phyloP scores from a whole-genome alignment of 371 early-diverging fungal genomes.

The Mucor plumbeus region DNA sequence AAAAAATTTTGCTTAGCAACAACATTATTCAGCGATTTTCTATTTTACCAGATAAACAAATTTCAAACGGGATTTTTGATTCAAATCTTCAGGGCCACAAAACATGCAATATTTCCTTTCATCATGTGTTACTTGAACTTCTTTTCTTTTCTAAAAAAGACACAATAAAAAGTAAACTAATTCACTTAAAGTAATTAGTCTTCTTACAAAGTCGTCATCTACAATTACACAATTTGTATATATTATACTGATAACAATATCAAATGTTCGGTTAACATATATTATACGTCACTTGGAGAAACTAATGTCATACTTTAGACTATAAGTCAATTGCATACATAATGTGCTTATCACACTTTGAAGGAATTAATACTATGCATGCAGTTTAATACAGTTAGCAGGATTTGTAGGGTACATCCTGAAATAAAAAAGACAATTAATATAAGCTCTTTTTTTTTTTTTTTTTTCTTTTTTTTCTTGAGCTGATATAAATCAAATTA shows the following conservation, averaged over 20 bases:
- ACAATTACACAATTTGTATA: not conserved
- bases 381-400: not conserved
- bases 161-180: not conserved
- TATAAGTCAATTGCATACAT: not conserved
- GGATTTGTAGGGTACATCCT: not conserved
- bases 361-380: not conserved
- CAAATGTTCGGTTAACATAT: not conserved
- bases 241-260: not conserved
- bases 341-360: not conserved
- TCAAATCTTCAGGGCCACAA: not conserved
- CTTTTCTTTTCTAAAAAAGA: not conserved
- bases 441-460: too few relatives aligned
- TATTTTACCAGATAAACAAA: not conserved
- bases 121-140: not conserved
- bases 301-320: too few relatives aligned
- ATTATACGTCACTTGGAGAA: not conserved
- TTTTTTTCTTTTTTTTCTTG: too few relatives aligned
- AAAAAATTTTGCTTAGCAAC: too few relatives aligned
- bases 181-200: not conserved
- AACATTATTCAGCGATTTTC: too few relatives aligned
- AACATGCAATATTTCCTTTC: not conserved
- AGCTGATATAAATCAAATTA: too few relatives aligned
- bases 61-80: too few relatives aligned
- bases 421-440: too few relatives aligned
- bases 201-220: not conserved